Conservation (phyloP, 169 alveolate genomes). For the Plasmodium gonderi region DNA sequence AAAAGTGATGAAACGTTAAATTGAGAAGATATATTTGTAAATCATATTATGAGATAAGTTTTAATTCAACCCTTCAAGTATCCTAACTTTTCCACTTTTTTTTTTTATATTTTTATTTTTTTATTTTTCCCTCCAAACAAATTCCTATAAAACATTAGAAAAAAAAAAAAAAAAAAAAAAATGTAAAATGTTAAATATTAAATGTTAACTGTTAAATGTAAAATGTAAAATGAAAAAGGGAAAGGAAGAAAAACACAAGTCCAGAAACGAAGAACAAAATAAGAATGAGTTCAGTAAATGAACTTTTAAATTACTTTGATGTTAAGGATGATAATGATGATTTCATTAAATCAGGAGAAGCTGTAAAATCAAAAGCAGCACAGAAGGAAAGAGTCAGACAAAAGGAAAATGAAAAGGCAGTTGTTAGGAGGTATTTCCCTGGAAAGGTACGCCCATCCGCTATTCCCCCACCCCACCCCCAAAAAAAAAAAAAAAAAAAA, state of each 20-base stretch:
- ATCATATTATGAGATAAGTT: too few relatives aligned
- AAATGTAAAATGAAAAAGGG: conserved; percentile 23
- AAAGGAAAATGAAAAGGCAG: background rate
- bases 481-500: too few relatives aligned
- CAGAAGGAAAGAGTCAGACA: conserved; percentile 6
- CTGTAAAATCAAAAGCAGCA: background rate
- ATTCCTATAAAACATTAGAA: background rate
- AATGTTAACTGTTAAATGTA: background rate
- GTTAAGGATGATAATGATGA: conserved; percentile 36
- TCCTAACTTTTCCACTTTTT: too few relatives aligned
- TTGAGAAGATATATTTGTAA: background rate
- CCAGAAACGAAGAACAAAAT: background rate
- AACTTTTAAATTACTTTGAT: conserved; percentile 54
- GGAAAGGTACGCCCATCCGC: conserved; percentile 64
- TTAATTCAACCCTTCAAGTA: too few relatives aligned
- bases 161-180: too few relatives aligned
- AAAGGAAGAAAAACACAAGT: background rate
- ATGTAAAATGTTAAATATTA: too few relatives aligned
- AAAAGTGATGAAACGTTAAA: background rate
- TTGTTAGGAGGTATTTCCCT: conserved; percentile 43
- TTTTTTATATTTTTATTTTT: too few relatives aligned
- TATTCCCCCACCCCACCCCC: too few relatives aligned
- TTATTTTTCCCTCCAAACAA: too few relatives aligned
- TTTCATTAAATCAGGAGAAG: background rate
- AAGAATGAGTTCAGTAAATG: conserved; percentile 65